These are phyloP conservation scores for Thelonectria olida DNA, from an alignment of 2,329 filamentous ascomycete species.

Conservation along the genomic window DNA sequence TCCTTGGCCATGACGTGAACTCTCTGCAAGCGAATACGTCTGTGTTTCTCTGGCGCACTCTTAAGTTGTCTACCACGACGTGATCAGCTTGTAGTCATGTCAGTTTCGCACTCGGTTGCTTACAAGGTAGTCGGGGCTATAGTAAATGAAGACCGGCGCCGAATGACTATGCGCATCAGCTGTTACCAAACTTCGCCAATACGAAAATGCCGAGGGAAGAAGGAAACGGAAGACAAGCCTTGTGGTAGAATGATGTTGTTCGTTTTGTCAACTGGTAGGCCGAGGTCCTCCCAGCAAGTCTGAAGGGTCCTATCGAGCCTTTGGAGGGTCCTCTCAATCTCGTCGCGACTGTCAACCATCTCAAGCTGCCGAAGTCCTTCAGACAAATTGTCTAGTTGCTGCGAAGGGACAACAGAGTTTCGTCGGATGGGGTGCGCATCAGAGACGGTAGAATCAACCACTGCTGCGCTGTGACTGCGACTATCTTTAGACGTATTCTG, in stretches of 20 bases:
- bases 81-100: neutral
- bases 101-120: neutral
- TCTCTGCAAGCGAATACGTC: neutral
- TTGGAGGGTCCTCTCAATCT: neutral
- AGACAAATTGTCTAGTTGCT: neutral
- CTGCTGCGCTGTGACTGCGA: neutral
- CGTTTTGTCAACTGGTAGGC: neutral
- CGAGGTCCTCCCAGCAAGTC: neutral
- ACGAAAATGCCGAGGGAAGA: neutral
- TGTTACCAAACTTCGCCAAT: neutral
- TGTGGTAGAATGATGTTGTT: neutral
- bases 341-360: neutral
- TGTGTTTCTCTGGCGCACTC: neutral
- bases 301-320: neutral
- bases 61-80: neutral
- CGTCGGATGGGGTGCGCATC: neutral
- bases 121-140: constrained; percentile 2
- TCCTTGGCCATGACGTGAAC: constrained; percentile 24
- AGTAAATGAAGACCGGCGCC: no score
- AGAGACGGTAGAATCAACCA: no score
- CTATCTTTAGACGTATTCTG: neutral
- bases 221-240: neutral
- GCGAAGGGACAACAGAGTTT: neutral
- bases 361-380: neutral
- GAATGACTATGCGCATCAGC: neutral